phyloP scores from a whole-genome alignment of 768 basidiomycete genomes.

The Lactarius psammicola region DNA sequence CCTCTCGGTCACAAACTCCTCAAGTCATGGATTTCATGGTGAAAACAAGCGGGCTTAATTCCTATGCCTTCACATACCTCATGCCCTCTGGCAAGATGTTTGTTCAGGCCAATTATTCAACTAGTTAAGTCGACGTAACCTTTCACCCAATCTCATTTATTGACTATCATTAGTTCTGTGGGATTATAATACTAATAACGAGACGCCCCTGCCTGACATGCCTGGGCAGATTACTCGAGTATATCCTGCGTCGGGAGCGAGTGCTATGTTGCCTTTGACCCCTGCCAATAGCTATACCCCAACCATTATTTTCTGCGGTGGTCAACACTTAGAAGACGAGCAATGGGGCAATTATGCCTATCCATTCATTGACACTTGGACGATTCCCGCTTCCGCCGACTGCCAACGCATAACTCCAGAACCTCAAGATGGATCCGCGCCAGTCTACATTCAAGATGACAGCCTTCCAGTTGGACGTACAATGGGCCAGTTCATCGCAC shows the following conservation, averaged over 20 bases:
- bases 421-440: constrained; percentile 60
- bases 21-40: constrained; percentile 64
- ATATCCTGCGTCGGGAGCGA: constrained; percentile 86
- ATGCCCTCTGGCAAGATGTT: constrained; percentile 76
- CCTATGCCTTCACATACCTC: constrained; percentile 70
- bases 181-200: constrained; percentile 54
- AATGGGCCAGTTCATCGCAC: constrained; percentile 88
- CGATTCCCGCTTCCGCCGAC: constrained; percentile 63
- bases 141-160: constrained; percentile 14
- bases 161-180: constrained; percentile 41
- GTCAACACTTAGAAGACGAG: constrained; percentile 69
- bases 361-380: constrained; percentile 72
- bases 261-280: constrained; percentile 87
- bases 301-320: constrained; percentile 88
- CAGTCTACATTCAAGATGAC: constrained; percentile 69
- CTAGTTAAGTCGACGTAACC: constrained; percentile 46
- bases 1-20: constrained; percentile 49
- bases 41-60: constrained; percentile 70
- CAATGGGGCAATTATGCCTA: constrained; percentile 74
- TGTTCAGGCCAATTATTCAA: constrained; percentile 77
- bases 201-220: constrained; percentile 68
- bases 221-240: constrained; percentile 71
- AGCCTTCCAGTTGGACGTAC: constrained; percentile 69
- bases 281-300: constrained; percentile 84
- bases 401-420: constrained; percentile 87